These are phyloP conservation scores for Byssothecium circinans DNA, from an alignment of 2,329 filamentous ascomycete species.

Conservation along the genomic window DNA sequence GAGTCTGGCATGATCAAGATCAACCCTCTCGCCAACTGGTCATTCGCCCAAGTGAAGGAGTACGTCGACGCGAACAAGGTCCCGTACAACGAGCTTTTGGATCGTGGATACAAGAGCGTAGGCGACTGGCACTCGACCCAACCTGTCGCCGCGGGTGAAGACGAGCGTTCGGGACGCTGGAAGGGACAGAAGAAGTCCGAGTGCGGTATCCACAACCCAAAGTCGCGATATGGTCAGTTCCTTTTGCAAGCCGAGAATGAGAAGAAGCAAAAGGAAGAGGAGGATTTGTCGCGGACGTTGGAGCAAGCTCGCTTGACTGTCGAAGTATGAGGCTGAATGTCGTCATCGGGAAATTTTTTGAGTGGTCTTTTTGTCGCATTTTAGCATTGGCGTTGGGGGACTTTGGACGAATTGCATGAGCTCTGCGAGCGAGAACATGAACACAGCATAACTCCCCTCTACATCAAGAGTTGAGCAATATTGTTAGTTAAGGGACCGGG, in stretches of 20 bases:
- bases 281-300: conserved; percentile 33
- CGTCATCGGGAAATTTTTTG: conserved; percentile 19
- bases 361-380: conserved; percentile 31
- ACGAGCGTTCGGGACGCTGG: conserved; percentile 95
- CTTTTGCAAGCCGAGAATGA: conserved; percentile 72
- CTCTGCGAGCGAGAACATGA: conserved; percentile 7
- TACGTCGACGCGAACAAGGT: conserved; percentile 87
- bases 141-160: conserved; percentile 86
- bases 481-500: conserved; percentile 6
- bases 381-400: conserved; percentile 48
- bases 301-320: conserved; percentile 29
- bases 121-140: conserved; percentile 97
- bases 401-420: conserved; percentile 19
- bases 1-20: conserved; percentile 93
- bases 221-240: conserved; percentile 88
- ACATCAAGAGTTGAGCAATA: conserved; percentile 24
- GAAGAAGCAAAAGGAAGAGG: conserved; percentile 61
- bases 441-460: conserved; percentile 10
- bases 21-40: conserved; percentile 95
- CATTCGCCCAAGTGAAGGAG: conserved; percentile 82
- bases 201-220: conserved; percentile 98
- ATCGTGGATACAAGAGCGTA: conserved; percentile 95
- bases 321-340: conserved; percentile 21
- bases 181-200: conserved; percentile 96
- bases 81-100: conserved; percentile 89